A percentile compares a stretch with the other conserved stretches of the same genome.
phyloP scores from a whole-genome alignment of 2,329 filamentous ascomycete genomes.

The Epichloe uncinata region DNA sequence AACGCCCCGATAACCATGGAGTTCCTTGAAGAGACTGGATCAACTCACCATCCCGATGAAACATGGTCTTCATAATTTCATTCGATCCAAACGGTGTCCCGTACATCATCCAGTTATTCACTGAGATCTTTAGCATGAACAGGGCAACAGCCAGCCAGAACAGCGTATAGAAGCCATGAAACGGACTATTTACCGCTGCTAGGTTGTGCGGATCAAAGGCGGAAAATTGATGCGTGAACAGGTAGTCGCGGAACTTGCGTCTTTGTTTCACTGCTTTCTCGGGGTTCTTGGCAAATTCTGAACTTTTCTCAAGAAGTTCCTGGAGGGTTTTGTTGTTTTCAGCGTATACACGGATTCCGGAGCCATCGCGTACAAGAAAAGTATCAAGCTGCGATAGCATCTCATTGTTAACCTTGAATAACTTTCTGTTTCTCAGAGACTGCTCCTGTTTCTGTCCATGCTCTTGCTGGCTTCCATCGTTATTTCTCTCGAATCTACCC shows the following conservation, averaged over 20 bases:
- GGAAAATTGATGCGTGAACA: constrained; percentile 62
- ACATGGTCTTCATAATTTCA: constrained; percentile 60
- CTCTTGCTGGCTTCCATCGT: neutral
- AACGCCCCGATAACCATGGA: neutral
- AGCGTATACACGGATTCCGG: constrained; percentile 13
- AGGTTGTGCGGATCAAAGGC: constrained; percentile 63
- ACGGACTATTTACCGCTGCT: constrained; percentile 50
- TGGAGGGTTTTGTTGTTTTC: constrained; percentile 18
- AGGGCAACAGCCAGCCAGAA: constrained; percentile 63
- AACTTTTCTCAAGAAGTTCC: constrained; percentile 14
- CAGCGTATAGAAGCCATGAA: constrained; percentile 67
- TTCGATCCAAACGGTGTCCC: constrained; percentile 57
- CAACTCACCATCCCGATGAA: constrained; percentile 30
- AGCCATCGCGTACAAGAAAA: constrained; percentile 12
- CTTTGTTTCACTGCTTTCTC: constrained; percentile 6
- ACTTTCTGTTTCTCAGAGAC: constrained; percentile 1
- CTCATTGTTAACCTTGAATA: neutral
- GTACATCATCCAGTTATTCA: constrained; percentile 53
- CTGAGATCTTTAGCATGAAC: constrained; percentile 52
- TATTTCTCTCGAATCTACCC: neutral
- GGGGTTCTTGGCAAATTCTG: constrained; percentile 12
- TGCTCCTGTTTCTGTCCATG: neutral
- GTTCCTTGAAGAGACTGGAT: too few relatives aligned
- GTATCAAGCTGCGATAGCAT: neutral
- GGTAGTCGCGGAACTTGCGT: constrained; percentile 33